These are phyloP conservation scores for Ceratocystis papillata DNA, from an alignment of 2,329 filamentous ascomycete genomes.

Conservation along the genomic window DNA sequence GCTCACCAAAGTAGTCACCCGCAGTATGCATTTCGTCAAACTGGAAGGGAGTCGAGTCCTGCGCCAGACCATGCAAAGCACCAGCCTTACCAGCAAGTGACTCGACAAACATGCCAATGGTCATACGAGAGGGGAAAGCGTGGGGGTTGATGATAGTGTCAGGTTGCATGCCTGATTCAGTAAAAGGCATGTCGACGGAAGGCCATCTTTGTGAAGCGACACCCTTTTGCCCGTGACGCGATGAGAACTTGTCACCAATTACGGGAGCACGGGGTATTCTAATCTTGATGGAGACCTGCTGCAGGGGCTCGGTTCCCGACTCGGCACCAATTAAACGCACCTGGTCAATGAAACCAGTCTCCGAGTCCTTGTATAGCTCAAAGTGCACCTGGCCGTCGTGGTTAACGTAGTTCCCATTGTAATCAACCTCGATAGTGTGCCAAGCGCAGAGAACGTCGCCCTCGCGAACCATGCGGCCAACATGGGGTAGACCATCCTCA, in stretches of 20 bases:
- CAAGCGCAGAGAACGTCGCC: constrained; percentile 82
- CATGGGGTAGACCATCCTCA: constrained; percentile 71
- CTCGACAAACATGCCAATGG: constrained; percentile 98
- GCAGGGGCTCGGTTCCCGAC: constrained; percentile 67
- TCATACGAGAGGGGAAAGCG: constrained; percentile 99
- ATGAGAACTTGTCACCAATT: constrained; percentile 98
- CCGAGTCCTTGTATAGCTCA: constrained; percentile 88
- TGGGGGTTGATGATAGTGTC: constrained; percentile 99
- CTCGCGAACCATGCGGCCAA: constrained; percentile 66
- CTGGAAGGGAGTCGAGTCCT: constrained; percentile 89
- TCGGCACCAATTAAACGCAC: constrained; percentile 84
- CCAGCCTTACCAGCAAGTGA: constrained; percentile 92
- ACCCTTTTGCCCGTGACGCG: constrained; percentile 95
- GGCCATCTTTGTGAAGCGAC: constrained; percentile 96
- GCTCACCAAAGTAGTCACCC: constrained; percentile 88
- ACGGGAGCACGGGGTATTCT: constrained; percentile 80
- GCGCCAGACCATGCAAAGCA: constrained; percentile 85
- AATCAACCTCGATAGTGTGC: constrained; percentile 76
- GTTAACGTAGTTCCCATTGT: constrained; percentile 68
- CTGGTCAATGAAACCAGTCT: constrained; percentile 82
- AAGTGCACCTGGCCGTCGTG: constrained; percentile 76
- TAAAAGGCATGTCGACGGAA: constrained; percentile 86
- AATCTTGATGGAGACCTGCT: constrained; percentile 85
- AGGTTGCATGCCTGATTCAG: constrained; percentile 89
- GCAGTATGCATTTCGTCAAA: constrained; percentile 90